A percentile compares a stretch with the other conserved stretches of the same genome.
Evolutionary conservation across 2,329 filamentous ascomycete genomes (phyloP).

Genomic region (Truncatella angustata): DNA sequence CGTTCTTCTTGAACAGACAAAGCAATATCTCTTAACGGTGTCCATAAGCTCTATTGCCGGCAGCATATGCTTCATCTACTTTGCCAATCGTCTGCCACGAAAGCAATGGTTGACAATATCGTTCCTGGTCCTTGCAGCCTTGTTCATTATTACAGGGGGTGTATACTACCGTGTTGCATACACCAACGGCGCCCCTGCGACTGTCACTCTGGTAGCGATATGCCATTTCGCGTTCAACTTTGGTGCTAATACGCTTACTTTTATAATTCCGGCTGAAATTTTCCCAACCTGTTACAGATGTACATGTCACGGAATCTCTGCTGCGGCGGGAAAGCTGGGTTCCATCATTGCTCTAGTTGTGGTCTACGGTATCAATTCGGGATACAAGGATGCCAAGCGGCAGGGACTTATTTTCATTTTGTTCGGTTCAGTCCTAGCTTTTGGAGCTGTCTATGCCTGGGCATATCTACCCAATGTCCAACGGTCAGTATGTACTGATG

Average conservation of each 20-base stretch:
- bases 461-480: constrained; percentile 50
- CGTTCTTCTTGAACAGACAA: constrained; percentile 49
- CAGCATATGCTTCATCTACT: constrained; percentile 46
- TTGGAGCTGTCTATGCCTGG: constrained; percentile 51
- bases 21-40: constrained; percentile 51
- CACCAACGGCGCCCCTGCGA: constrained; percentile 35
- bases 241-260: constrained; percentile 61
- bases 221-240: constrained; percentile 57
- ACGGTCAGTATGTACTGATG: constrained; percentile 33
- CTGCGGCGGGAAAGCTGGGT: constrained; percentile 59
- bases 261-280: constrained; percentile 63
- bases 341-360: constrained; percentile 21
- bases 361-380: constrained; percentile 45
- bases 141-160: constrained; percentile 48
- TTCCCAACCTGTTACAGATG: constrained; percentile 64
- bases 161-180: constrained; percentile 48
- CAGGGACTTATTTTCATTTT: constrained; percentile 51
- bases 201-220: constrained; percentile 49
- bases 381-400: constrained; percentile 38
- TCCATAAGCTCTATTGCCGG: constrained; percentile 51
- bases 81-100: constrained; percentile 47
- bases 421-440: constrained; percentile 47
- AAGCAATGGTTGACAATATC: constrained; percentile 48
- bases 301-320: constrained; percentile 61
- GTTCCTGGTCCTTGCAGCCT: constrained; percentile 43